Evolutionary conservation across 495 filamentous ascomycete species (phyloP).

Genomic region (Xylaria curta): DNA sequence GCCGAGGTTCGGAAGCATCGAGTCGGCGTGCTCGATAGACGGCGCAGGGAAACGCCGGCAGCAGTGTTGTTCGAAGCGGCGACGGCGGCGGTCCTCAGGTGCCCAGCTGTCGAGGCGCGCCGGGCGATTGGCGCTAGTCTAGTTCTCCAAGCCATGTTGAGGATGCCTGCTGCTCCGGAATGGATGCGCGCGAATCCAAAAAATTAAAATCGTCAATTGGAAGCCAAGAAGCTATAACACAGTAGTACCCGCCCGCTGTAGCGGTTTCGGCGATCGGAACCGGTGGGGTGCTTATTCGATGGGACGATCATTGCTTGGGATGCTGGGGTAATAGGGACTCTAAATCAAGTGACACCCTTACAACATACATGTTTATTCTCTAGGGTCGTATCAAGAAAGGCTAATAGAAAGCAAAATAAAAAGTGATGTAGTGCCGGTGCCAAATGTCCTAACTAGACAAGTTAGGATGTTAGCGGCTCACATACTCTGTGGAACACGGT

Average conservation of each 20-base stretch:
- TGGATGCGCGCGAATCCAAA: conserved; percentile 1
- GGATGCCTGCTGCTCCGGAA: neutral
- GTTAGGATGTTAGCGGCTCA: too few species aligned
- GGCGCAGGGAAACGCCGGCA: conserved; percentile 30
- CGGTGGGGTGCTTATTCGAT: conserved; percentile 1
- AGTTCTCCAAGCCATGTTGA: conserved; percentile 38
- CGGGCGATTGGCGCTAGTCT: conserved; percentile 35
- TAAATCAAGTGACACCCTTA: neutral
- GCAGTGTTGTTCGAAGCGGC: neutral
- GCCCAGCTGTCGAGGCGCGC: conserved; percentile 31
- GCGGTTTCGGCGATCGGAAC: conserved; percentile 20
- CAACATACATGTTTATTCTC: neutral
- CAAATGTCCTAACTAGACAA: too few species aligned
- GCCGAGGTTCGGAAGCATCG: conserved; percentile 38
- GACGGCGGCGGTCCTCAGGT: conserved; percentile 22
- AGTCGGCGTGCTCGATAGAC: conserved; percentile 44
- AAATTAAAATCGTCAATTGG: conserved; percentile 8
- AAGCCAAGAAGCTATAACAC: neutral
- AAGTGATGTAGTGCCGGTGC: too few species aligned
- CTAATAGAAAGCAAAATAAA: too few species aligned
- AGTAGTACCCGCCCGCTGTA: conserved; percentile 7
- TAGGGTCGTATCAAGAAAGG: neutral
- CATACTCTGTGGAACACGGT: too few species aligned
- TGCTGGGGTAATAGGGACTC: too few species aligned
- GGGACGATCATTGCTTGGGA: neutral